These are phyloP conservation scores for Fusarium virguliforme DNA, from an alignment of 2,329 filamentous ascomycete genomes.

Conservation along the genomic window DNA sequence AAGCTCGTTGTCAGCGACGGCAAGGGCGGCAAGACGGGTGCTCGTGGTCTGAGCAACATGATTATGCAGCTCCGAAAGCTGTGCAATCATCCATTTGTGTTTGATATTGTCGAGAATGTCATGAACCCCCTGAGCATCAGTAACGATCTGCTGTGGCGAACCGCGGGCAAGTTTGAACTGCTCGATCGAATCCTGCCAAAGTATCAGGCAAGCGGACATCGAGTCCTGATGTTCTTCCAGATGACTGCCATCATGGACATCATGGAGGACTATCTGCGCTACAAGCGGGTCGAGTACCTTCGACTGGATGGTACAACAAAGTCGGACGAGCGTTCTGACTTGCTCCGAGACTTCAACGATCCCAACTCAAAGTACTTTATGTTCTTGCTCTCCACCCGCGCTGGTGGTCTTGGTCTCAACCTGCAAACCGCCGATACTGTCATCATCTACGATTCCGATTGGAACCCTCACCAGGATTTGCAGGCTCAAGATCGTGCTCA, in stretches of 20 bases:
- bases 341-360: slow-evolving; percentile 90
- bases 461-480: slow-evolving; percentile 99
- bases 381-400: slow-evolving; percentile 98
- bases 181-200: slow-evolving; percentile 94
- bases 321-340: slow-evolving; percentile 94
- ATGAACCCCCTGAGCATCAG: slow-evolving; percentile 93
- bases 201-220: slow-evolving; percentile 91
- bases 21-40: slow-evolving; percentile 93
- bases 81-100: slow-evolving; percentile 99
- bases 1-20: slow-evolving; percentile 94
- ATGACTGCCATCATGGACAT: slow-evolving; percentile 99
- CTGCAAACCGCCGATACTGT: slow-evolving; percentile 98
- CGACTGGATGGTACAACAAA: slow-evolving; percentile 98
- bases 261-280: slow-evolving; percentile 97
- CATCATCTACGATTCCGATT: slow-evolving; percentile 99
- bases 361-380: slow-evolving; percentile 95
- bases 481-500: slow-evolving; percentile 99
- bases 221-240: slow-evolving; percentile 99
- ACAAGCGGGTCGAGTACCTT: slow-evolving; percentile 86
- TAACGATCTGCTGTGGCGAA: slow-evolving; percentile 96
- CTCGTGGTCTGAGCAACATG: slow-evolving; percentile 98
- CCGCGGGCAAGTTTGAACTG: slow-evolving; percentile 96
- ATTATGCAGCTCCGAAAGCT: slow-evolving; percentile 99
- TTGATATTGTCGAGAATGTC: slow-evolving; percentile 97
- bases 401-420: slow-evolving; percentile 97